Percentiles rank a stretch among this genome's conserved stretches.
phyloP scores from a whole-genome alignment of 2,329 filamentous ascomycete species.

The Diaporthe ilicicola region DNA sequence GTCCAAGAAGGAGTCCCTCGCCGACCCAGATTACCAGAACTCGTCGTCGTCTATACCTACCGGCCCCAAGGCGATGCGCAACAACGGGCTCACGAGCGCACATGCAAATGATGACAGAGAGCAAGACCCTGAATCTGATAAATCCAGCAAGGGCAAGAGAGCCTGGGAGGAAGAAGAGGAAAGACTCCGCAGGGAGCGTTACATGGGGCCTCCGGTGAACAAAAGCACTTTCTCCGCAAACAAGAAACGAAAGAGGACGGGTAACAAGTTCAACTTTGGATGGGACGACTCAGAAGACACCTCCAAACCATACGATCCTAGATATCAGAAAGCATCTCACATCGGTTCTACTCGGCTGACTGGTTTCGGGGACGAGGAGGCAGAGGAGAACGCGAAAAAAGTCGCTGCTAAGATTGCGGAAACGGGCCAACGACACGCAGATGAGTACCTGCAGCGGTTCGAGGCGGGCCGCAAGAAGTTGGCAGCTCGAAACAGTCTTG shows the following conservation, averaged over 20 bases:
- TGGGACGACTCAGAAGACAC: conserved; percentile 98
- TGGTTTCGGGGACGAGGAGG: conserved; percentile 61
- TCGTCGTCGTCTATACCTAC: conserved; percentile 64
- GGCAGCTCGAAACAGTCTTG: conserved; percentile 76
- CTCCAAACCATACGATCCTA: conserved; percentile 80
- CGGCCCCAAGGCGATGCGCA: conserved; percentile 75
- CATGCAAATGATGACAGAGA: conserved; percentile 39
- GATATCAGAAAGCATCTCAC: conserved; percentile 77
- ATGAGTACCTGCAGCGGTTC: conserved; percentile 87
- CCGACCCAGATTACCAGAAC: conserved; percentile 39
- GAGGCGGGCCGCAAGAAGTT: conserved; percentile 74
- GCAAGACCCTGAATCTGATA: conserved; percentile 27
- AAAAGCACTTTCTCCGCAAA: conserved; percentile 87
- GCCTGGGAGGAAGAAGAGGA: conserved; percentile 74
- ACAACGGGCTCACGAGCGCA: conserved; percentile 29
- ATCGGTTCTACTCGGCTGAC: conserved; percentile 53
- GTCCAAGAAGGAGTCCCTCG: too few relatives aligned
- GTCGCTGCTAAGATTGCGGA: conserved; percentile 78
- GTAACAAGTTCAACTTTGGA: conserved; percentile 99
- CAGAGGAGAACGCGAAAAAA: conserved; percentile 62
- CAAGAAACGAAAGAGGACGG: conserved; percentile 93
- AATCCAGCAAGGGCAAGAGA: conserved; percentile 49
- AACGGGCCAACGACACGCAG: conserved; percentile 66
- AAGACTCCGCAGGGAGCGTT: conserved; percentile 78
- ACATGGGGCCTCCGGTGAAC: conserved; percentile 91